phyloP scores from a whole-genome alignment of 495 filamentous ascomycete genomes.

The Xeromyces bisporus region DNA sequence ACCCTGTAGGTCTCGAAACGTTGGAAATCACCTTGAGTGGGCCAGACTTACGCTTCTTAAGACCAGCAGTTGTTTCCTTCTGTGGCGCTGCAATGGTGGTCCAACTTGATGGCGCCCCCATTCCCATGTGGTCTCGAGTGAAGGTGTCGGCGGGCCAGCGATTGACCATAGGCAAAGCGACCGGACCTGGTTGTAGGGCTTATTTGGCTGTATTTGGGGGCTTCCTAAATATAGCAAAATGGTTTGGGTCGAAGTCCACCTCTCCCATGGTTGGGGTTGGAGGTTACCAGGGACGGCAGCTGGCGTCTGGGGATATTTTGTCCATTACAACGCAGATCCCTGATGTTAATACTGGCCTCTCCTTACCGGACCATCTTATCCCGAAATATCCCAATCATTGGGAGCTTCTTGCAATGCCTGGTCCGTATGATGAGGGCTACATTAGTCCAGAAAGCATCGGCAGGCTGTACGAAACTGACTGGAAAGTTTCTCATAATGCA shows the following conservation, averaged over 20 bases:
- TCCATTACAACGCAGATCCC: conserved; percentile 16
- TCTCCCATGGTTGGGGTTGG: conserved; percentile 37
- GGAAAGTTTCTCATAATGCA: conserved; percentile 43
- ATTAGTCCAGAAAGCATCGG: conserved; percentile 32
- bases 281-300: conserved; percentile 39
- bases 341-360: conserved; percentile 9
- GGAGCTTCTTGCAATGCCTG: conserved; percentile 37
- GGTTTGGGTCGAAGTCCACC: conserved; percentile 43
- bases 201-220: conserved; percentile 45
- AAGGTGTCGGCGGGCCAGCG: conserved; percentile 32
- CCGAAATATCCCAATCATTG: conserved; percentile 27
- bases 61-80: conserved; percentile 30
- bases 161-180: conserved; percentile 37
- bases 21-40: conserved; percentile 44
- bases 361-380: conserved; percentile 22
- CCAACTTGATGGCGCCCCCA: conserved; percentile 25
- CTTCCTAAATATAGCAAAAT: conserved; percentile 35
- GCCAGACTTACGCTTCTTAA: conserved; percentile 38
- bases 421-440: conserved; percentile 40
- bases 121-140: conserved; percentile 38
- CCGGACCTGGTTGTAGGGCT: conserved; percentile 32
- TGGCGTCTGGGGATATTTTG: conserved; percentile 36
- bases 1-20: conserved; percentile 30
- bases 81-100: conserved; percentile 36
- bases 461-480: conserved; percentile 37